phyloP scores from a whole-genome alignment of 2,329 filamentous ascomycete genomes.

The Neophaeococcomyces mojaviensis region DNA sequence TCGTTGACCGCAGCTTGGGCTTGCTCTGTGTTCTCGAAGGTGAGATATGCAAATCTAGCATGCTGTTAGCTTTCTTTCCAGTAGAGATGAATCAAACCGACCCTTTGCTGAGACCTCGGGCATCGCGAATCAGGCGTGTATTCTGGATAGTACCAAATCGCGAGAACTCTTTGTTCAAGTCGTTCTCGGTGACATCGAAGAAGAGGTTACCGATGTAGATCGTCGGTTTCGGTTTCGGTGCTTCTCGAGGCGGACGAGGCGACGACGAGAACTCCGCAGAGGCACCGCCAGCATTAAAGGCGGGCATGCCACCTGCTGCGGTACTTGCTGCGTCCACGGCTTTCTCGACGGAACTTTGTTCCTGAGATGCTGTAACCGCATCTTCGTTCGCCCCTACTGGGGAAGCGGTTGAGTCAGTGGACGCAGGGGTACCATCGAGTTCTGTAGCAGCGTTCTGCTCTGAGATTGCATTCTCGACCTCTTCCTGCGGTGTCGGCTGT shows the following conservation, averaged over 20 bases:
- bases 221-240: slow-evolving; percentile 34
- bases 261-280: no score
- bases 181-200: slow-evolving; percentile 57
- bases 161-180: slow-evolving; percentile 53
- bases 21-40: slow-evolving; percentile 47
- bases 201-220: slow-evolving; percentile 64
- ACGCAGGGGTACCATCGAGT: slow-evolving; percentile 14
- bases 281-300: no score
- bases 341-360: not conserved
- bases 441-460: slow-evolving; percentile 25
- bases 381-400: slow-evolving; percentile 9
- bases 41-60: slow-evolving; percentile 58
- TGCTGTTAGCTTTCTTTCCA: slow-evolving; percentile 10
- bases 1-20: slow-evolving; percentile 51
- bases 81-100: slow-evolving; percentile 27
- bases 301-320: slow-evolving; percentile 6
- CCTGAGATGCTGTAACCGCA: slow-evolving; percentile 9
- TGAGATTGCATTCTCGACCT: slow-evolving; percentile 21
- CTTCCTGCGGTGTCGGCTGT: slow-evolving; percentile 15
- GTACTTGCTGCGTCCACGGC: slow-evolving; percentile 1
- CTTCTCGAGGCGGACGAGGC: slow-evolving; percentile 2
- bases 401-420: slow-evolving; percentile 15
- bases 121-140: slow-evolving; percentile 52
- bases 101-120: slow-evolving; percentile 62
- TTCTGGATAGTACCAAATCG: slow-evolving; percentile 50